Conservation (phyloP, 805 yeast species). For the Teunomyces panamensis region DNA sequence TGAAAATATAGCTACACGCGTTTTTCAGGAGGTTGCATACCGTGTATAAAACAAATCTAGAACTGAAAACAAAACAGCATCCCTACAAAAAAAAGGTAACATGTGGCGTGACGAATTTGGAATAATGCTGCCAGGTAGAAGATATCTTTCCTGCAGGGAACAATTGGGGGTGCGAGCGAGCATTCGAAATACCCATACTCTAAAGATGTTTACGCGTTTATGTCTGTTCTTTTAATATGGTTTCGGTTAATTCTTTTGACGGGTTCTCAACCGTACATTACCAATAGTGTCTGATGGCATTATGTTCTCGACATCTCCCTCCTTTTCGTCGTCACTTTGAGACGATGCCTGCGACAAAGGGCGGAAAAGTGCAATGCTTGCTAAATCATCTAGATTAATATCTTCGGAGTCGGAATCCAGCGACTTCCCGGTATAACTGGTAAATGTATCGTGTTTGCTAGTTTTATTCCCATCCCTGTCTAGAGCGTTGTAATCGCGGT, state of each 20-base stretch:
- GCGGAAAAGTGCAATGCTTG: background rate
- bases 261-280: background rate
- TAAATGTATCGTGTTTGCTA: too few relatives aligned
- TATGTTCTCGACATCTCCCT: background rate
- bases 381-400: slow-evolving; percentile 13
- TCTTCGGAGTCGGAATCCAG: background rate
- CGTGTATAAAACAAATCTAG: background rate
- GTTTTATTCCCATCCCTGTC: slow-evolving; percentile 2
- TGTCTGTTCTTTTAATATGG: too few relatives aligned
- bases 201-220: too few relatives aligned
- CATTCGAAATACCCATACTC: background rate
- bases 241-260: background rate
- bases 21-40: background rate
- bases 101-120: background rate
- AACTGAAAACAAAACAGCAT: background rate
- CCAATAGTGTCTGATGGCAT: background rate
- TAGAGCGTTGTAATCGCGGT: slow-evolving; percentile 19
- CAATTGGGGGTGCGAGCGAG: background rate
- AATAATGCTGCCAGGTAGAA: background rate
- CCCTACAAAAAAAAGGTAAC: background rate
- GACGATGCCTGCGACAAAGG: background rate
- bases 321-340: background rate
- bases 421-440: too few relatives aligned
- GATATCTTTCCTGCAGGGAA: background rate
- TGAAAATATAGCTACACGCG: background rate